Base-by-base conservation (phyloP, 148 eudicot genomes). In the Rhododendron kiyosumense region DNA sequence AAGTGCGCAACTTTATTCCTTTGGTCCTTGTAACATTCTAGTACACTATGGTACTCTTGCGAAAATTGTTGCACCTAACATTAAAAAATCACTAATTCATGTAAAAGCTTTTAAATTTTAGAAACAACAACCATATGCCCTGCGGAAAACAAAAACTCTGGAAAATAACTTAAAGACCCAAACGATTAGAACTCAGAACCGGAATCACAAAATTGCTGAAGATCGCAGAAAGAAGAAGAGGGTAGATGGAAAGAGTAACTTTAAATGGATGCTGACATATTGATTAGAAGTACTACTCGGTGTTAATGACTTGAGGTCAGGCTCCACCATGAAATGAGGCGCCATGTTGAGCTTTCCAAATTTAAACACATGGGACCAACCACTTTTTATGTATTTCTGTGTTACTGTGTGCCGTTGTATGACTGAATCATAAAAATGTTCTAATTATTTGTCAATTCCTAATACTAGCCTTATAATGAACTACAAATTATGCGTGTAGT, bases 1-100 rank as follows among this genome's bases (percentile, higher is more conserved):
- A 94, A 83, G 83, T 92, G 96, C 20, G 95, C 89, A 85, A 97
- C 98, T 91, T 95, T 97, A 85, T 92, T 97, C 87, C 98, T 91
- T 88, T 97, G 98, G 85, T 92, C 91, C 88, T 90, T 94, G 90
- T 95, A 97, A 87, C 89, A 79, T 88, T 97, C 95, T 65, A 93
- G 94, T 76, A 94, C 98, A 86, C 85, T 91, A 88, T 86, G 85
- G 91, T 93, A 93, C 82, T 91, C 91, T 87, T 91, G 91, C 81
- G 99, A 93, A 82, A 90, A 90, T 86, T 91, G 93, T 81, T 85
- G 81, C 81, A 90, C 93, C 99, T 97, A 85, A 84, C 13, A 88
- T 81, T 69, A 49, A 63, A 87, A 22, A 57, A 52, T 34, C 34
- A 51, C 59, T 74, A 11, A 32, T 20, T 48, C 67, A 4, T 81